Evolutionary conservation across 2,329 filamentous ascomycete species (phyloP), one percentile per base, ranked within the genome.

Genomic region (Clonostachys solani): DNA sequence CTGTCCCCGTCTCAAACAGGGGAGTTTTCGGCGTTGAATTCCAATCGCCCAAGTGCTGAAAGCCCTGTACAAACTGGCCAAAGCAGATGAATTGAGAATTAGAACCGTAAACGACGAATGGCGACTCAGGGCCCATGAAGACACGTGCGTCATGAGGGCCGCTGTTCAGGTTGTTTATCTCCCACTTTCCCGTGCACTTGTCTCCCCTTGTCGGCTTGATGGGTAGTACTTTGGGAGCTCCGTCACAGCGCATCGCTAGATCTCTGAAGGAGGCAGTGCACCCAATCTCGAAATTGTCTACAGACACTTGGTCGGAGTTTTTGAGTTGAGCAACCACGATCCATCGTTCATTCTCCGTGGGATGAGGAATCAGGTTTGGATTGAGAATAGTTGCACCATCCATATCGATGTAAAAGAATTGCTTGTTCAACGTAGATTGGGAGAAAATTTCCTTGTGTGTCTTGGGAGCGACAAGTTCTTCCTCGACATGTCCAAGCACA

Each of bases 101-200:
- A 9, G 77, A 80, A 3, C 80, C 80, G 47, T 74, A 84, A 5
- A 79, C 60, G 2, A 72, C 65, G 47, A 75, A 78, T 0, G 78
- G 75, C 2, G 54, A 61, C 0, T 68, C 57, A 0, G 79, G 80
- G 0, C 77, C 78, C 48, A 73, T 75, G 53, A 83, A 80, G 10
- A 80, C 73, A 6, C 80, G 69, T 1, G 78, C 78, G 54, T 84
- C 81, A 52, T 80, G 79, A 0, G 80, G 79, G 0, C 81, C 81
- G 16, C 72, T 56, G 49, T 69, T 75, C 47, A 72, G 52, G 33
- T 56, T 60, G 42, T 78, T 64, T 47, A 64, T 67, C 1, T 57
- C 60, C 6, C 77, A 50, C 3, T 75, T 64, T 3, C 67, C 73
- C 6, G 63, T 53, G 54, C 78, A 82, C 8, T 71, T 67, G 9